Conservation (phyloP, 352 stramenopile species). For the Globisporangium paroecandrum region DNA sequence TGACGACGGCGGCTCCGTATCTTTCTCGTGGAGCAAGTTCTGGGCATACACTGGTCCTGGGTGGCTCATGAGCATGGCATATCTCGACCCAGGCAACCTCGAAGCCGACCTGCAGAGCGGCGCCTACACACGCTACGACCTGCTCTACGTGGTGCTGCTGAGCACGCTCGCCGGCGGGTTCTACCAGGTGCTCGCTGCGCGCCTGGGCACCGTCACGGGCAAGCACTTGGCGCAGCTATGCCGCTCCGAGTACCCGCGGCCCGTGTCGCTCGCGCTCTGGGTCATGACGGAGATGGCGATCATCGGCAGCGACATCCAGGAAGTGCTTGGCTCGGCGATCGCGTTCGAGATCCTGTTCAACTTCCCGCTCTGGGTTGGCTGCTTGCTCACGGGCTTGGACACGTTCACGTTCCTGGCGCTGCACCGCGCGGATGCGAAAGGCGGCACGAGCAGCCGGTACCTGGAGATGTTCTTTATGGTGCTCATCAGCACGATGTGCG, state of each 20-base stretch:
- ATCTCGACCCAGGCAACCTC: conserved; percentile 95
- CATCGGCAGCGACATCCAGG: conserved; percentile 87
- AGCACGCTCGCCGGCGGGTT: conserved; percentile 82
- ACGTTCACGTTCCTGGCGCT: conserved; percentile 94
- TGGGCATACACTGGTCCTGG: conserved; percentile 82
- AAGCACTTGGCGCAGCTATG: conserved; percentile 90
- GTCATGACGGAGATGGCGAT: conserved; percentile 95
- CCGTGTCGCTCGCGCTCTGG: conserved; percentile 78
- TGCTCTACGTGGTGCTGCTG: conserved; percentile 89
- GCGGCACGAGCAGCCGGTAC: conserved; percentile 25
- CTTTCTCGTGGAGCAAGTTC: conserved; percentile 57
- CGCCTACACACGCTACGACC: conserved; percentile 85
- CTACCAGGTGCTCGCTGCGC: conserved; percentile 89
- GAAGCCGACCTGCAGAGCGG: conserved; percentile 94
- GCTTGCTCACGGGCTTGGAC: conserved; percentile 84
- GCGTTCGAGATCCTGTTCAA: conserved; percentile 89
- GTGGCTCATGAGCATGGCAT: conserved; percentile 94
- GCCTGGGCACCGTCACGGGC: conserved; percentile 90
- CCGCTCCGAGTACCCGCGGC: conserved; percentile 72
- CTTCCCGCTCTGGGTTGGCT: conserved; percentile 89
- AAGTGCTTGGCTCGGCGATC: conserved; percentile 91
- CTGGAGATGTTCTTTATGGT: conserved; percentile 89
- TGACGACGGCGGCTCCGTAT: neutral
- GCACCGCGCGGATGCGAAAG: conserved; percentile 55
- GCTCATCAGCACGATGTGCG: conserved; percentile 92